phyloP scores from a whole-genome alignment of 2,329 filamentous ascomycete species.

The Talaromyces sp. region DNA sequence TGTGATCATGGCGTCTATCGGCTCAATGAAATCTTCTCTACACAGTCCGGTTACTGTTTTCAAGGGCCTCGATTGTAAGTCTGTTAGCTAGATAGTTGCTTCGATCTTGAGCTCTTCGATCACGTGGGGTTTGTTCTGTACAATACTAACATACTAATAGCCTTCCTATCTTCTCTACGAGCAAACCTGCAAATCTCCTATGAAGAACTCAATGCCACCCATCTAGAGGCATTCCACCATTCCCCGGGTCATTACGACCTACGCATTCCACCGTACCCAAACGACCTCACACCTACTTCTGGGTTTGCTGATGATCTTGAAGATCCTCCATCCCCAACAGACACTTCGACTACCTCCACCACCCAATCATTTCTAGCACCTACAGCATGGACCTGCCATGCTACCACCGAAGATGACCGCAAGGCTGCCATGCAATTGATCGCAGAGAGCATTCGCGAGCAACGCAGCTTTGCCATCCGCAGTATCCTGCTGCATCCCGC shows the following conservation, averaged over 20 bases:
- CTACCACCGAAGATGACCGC: constrained; percentile 55
- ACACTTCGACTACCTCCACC: constrained; percentile 50
- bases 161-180: constrained; percentile 77
- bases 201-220: constrained; percentile 38
- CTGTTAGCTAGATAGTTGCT: neutral
- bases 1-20: constrained; percentile 4
- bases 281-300: constrained; percentile 10
- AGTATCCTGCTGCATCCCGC: constrained; percentile 61
- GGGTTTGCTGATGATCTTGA: constrained; percentile 37
- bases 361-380: constrained; percentile 39
- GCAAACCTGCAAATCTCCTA: constrained; percentile 70
- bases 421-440: constrained; percentile 68
- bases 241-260: constrained; percentile 22
- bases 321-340: constrained; percentile 40
- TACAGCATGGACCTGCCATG: constrained; percentile 24
- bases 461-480: constrained; percentile 63
- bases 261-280: constrained; percentile 17
- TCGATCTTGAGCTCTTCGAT: neutral
- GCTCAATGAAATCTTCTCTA: constrained; percentile 14
- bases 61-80: constrained; percentile 18
- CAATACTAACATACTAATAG: constrained; percentile 42
- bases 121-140: neutral
- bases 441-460: constrained; percentile 75
- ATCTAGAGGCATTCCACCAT: constrained; percentile 31
- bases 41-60: constrained; percentile 15